phyloP scores from a whole-genome alignment of 371 early-diverging fungal genomes.

The Dichotomocladium elegans region DNA sequence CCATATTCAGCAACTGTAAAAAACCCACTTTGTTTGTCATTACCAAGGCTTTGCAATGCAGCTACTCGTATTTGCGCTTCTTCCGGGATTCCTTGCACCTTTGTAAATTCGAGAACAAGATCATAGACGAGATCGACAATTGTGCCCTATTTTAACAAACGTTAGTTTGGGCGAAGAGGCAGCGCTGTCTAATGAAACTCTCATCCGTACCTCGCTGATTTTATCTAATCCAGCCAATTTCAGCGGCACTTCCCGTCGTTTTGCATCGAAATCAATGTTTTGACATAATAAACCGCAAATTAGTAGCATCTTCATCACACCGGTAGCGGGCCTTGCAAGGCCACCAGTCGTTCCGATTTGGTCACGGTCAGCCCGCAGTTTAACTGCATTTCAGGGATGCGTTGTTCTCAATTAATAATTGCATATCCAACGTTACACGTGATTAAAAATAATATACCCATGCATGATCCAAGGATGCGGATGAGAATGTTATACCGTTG shows the following conservation, averaged over 20 bases:
- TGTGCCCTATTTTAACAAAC: background rate
- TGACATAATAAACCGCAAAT: conserved; percentile 70
- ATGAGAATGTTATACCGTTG: conserved; percentile 59
- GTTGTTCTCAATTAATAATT: background rate
- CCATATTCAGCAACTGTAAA: background rate
- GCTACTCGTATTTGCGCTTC: conserved; percentile 15
- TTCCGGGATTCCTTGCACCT: conserved; percentile 11
- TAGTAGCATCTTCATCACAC: conserved; percentile 28
- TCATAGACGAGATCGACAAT: conserved; percentile 1
- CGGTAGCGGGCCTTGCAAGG: conserved; percentile 3
- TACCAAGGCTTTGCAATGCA: conserved; percentile 24
- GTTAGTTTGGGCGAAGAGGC: background rate
- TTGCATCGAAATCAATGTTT: conserved; percentile 74
- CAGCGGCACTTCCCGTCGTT: conserved; percentile 32
- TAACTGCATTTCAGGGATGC: conserved; percentile 9
- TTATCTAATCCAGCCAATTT: conserved; percentile 12
- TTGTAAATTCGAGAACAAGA: conserved; percentile 3
- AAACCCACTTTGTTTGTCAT: background rate
- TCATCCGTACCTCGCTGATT: conserved; percentile 13
- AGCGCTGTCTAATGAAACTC: background rate
- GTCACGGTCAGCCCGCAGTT: conserved; percentile 26
- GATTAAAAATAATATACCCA: conserved; percentile 12
- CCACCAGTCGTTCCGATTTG: conserved; percentile 15
- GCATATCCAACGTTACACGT: background rate
- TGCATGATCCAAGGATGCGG: conserved; percentile 57